Evolutionary conservation across 371 early-diverging fungal species (phyloP), one percentile per base, ranked within the genome.

Genomic region (Sporodiniella umbellata): DNA sequence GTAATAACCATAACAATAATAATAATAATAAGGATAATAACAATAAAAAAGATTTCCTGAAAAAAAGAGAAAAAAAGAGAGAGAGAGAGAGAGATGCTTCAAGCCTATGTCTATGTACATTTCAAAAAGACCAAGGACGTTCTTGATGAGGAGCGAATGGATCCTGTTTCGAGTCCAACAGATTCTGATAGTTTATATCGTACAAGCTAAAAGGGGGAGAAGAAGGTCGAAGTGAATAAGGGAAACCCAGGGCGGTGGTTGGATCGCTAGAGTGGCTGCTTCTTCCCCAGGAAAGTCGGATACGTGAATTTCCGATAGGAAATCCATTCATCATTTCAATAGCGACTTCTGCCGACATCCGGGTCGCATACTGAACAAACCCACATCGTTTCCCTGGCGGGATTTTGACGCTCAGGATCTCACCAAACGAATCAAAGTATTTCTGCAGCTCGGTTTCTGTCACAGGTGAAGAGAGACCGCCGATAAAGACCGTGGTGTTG

Each of bases 401-500:
- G 52, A 96, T 93, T 64, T 95, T 95, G 59, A 90, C 89, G 68
- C 93, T 88, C 0, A 79, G 79, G 28, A 96, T 90, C 28, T 90
- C 92, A 31, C 96, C 96, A 75, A 91, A 93, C 30, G 83, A 83
- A 24, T 80, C 68, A 64, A 96, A 96, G 52, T 79, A 79, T 7
- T 80, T 66, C 24, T 80, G 66, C 47, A 96, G 70, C 45, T 95
- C 94, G 30, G 92, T 91, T 64, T 94, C 94, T 33, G 81, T 77
- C 19, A 88, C 86, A 28, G 84, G 79, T 8, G 88, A 74, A 30
- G 81, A 84, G 37, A 96, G 68, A 2, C 94, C 94, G 10, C 96
- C 96, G 3, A 96, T 92, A 77, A 96, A 96, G 19, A 96, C 93
- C 1, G 96, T 95, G 3, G 95, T 95, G 66, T 94, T 94, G 66